phyloP scores from a whole-genome alignment of 345 rosid genomes.

The Ricinus communis region DNA sequence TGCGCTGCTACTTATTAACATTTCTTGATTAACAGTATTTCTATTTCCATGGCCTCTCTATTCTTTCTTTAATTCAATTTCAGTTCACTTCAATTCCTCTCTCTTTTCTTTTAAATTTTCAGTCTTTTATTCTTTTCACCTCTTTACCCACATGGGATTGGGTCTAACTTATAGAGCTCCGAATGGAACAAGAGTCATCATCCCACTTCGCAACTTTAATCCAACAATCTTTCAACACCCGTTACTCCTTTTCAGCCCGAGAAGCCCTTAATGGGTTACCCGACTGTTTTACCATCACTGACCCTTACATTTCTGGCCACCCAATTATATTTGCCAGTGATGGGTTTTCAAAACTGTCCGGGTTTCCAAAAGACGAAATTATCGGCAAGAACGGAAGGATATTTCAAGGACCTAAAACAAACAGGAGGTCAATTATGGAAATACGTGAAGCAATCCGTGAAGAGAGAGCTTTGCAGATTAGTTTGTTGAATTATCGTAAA shows the following conservation, averaged over 20 bases:
- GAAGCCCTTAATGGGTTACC: conserved; percentile 75
- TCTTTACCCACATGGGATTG: conserved; percentile 68
- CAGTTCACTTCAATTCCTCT: not conserved
- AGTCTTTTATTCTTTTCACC: not conserved
- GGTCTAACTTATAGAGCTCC: conserved; percentile 13
- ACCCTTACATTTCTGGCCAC: conserved; percentile 77
- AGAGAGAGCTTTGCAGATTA: conserved; percentile 60
- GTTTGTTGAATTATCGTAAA: conserved; percentile 73
- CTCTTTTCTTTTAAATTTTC: not conserved
- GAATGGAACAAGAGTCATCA: conserved; percentile 18
- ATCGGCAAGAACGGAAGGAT: conserved; percentile 74
- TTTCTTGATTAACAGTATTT: not conserved
- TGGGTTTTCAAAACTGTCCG: conserved; percentile 75
- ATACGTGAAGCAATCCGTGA: conserved; percentile 82
- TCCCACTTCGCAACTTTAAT: conserved; percentile 46
- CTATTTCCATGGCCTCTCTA: not conserved
- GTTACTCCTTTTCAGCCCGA: conserved; percentile 53
- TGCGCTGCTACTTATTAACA: not conserved
- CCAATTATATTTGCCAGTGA: conserved; percentile 87
- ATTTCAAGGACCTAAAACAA: conserved; percentile 79
- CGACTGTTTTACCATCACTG: conserved; percentile 82
- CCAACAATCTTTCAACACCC: conserved; percentile 45
- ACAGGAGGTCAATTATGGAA: conserved; percentile 69
- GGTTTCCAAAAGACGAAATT: conserved; percentile 64
- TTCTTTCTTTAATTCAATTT: conserved; percentile 2